Evolutionary conservation across 768 basidiomycete genomes (phyloP).

Genomic region (Phaeotremella skinneri): DNA sequence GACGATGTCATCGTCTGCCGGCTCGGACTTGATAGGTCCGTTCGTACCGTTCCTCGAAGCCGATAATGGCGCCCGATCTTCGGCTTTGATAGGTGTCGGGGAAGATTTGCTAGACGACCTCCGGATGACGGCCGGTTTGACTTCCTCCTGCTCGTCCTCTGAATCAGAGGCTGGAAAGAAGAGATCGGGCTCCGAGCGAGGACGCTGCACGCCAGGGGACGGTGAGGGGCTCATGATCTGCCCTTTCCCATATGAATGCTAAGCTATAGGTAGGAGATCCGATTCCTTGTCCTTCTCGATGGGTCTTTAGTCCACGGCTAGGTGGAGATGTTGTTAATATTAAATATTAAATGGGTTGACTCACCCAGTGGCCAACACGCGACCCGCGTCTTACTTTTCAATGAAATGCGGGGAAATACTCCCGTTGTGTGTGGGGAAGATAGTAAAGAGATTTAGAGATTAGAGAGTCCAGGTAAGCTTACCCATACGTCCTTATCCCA

Average conservation of each 20-base stretch:
- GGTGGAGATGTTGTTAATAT: too few relatives aligned
- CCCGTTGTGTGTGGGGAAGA: not conserved
- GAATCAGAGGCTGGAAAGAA: constrained; percentile 43
- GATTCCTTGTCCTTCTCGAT: not conserved
- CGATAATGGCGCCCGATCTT: not conserved
- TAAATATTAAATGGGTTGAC: not conserved
- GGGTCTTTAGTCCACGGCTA: too few relatives aligned
- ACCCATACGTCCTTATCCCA: too few relatives aligned
- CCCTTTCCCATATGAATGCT: too few relatives aligned
- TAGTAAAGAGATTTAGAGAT: too few relatives aligned
- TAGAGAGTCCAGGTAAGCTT: too few relatives aligned
- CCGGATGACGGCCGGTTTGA: not conserved
- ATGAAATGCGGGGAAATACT: not conserved
- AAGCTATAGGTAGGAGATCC: not conserved
- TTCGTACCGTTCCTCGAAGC: not conserved
- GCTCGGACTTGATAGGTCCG: not conserved
- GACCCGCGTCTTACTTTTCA: not conserved
- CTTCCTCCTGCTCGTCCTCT: constrained; percentile 31
- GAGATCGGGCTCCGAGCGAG: constrained; percentile 36
- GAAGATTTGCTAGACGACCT: not conserved
- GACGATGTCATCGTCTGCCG: not conserved
- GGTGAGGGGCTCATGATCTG: constrained; percentile 7
- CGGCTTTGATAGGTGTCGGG: not conserved
- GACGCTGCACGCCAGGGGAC: not conserved
- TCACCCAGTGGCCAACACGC: not conserved